phyloP scores from a whole-genome alignment of 306 rosid genomes.

The Medicago ruthenica region DNA sequence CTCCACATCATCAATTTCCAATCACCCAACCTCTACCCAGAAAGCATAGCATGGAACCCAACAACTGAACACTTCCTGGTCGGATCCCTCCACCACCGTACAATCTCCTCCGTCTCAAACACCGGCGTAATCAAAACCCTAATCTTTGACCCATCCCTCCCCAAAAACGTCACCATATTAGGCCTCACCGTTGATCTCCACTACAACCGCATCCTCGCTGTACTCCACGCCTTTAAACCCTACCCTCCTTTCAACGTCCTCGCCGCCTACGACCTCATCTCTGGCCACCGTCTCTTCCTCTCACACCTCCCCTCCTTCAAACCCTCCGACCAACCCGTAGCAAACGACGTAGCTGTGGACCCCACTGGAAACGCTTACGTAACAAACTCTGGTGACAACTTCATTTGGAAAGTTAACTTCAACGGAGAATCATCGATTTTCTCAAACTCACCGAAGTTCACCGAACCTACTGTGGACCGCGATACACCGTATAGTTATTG shows the following conservation, averaged over 20 bases:
- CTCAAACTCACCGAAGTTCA: slow-evolving; percentile 61
- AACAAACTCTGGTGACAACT: slow-evolving; percentile 67
- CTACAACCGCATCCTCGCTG: slow-evolving; percentile 73
- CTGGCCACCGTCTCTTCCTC: slow-evolving; percentile 66
- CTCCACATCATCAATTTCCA: slow-evolving; percentile 71
- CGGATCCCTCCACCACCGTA: slow-evolving; percentile 67
- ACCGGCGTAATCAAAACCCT: slow-evolving; percentile 70
- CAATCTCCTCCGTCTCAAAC: slow-evolving; percentile 61
- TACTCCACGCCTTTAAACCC: slow-evolving; percentile 49
- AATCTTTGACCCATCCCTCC: slow-evolving; percentile 66
- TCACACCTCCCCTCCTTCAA: slow-evolving; percentile 48
- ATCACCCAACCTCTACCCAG: slow-evolving; percentile 76
- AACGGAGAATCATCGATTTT: slow-evolving; percentile 63
- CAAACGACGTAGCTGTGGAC: slow-evolving; percentile 80
- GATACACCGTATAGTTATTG: slow-evolving; percentile 46
- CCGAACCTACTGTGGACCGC: slow-evolving; percentile 47
- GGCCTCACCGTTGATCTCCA: slow-evolving; percentile 73
- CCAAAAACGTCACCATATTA: slow-evolving; percentile 62
- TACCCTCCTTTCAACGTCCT: slow-evolving; percentile 71
- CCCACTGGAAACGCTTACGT: slow-evolving; percentile 78
- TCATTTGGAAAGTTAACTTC: slow-evolving; percentile 78
- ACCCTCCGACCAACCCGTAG: slow-evolving; percentile 33
- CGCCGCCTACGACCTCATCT: slow-evolving; percentile 76
- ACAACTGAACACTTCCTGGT: slow-evolving; percentile 66
- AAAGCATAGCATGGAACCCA: slow-evolving; percentile 76